phyloP scores from a whole-genome alignment of 1,284 basidiomycete species.

The Coriolopsis trogii region DNA sequence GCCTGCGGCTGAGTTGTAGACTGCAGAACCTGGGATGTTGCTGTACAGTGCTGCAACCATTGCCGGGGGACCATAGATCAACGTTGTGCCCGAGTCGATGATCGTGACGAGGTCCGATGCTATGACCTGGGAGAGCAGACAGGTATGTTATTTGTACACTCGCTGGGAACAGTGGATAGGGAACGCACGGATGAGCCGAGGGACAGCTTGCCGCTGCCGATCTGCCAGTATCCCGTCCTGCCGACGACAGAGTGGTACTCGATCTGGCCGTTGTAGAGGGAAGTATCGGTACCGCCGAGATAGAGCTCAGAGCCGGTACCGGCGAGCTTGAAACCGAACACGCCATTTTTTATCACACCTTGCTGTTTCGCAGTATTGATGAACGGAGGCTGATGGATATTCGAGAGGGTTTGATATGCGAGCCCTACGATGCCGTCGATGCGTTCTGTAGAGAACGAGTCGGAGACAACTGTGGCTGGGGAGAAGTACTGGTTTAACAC shows the following conservation, averaged over 20 bases:
- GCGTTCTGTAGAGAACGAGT: conserved; percentile 19
- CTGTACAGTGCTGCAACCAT: conserved; percentile 45
- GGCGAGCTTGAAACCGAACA: conserved; percentile 52
- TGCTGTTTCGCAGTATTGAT: conserved; percentile 19
- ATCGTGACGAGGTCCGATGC: conserved; percentile 21
- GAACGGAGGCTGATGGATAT: conserved; percentile 21
- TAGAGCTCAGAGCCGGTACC: conserved; percentile 48
- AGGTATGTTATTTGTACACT: not conserved
- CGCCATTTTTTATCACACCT: conserved; percentile 9
- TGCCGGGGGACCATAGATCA: conserved; percentile 51
- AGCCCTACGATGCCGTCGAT: conserved; percentile 31
- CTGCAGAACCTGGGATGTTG: conserved; percentile 42
- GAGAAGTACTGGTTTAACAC: conserved; percentile 26
- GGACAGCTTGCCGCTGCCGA: conserved; percentile 19
- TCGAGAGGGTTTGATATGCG: conserved; percentile 26
- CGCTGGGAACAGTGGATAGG: not conserved
- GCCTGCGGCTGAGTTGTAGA: conserved; percentile 28
- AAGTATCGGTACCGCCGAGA: conserved; percentile 49
- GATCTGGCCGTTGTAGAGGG: conserved; percentile 40
- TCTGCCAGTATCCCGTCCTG: conserved; percentile 34
- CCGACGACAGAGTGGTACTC: conserved; percentile 39
- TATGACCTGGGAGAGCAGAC: conserved; percentile 28
- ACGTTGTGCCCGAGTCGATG: conserved; percentile 48
- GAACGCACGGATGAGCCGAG: conserved; percentile 25
- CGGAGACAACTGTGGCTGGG: conserved; percentile 21